These are phyloP conservation scores for Lindgomyces ingoldianus DNA, from an alignment of 495 filamentous ascomycete species.

Conservation along the genomic window DNA sequence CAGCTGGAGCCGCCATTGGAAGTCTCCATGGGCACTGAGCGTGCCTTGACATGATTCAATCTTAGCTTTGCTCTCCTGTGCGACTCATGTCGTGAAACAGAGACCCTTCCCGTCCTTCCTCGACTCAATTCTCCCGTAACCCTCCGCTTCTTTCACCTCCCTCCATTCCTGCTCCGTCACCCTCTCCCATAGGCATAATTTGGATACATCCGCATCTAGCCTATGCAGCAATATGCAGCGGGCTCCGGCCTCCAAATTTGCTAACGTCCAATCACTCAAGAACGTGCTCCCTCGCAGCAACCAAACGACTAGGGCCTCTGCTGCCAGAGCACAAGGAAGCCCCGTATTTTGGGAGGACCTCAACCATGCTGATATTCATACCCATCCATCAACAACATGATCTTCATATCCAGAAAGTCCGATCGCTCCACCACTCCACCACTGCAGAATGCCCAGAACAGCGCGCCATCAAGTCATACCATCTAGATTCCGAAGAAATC, in stretches of 20 bases:
- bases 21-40: too few species aligned
- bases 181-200: not conserved
- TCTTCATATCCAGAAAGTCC: too few species aligned
- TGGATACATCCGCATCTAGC: not conserved
- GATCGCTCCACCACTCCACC: too few species aligned
- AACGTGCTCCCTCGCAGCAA: slow-evolving; percentile 35
- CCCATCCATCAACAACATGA: too few species aligned
- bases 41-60: not conserved
- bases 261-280: slow-evolving; percentile 30
- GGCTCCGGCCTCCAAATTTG: not conserved
- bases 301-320: slow-evolving; percentile 15
- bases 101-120: too few species aligned
- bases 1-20: not conserved
- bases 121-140: not conserved
- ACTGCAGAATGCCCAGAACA: too few species aligned
- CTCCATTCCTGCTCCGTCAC: not conserved
- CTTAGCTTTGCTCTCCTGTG: not conserved
- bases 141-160: not conserved
- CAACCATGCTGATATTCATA: too few species aligned
- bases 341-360: too few species aligned
- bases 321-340: not conserved
- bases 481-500: slow-evolving; percentile 20
- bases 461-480: slow-evolving; percentile 4
- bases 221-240: not conserved
- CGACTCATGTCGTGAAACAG: not conserved